phyloP scores from a whole-genome alignment of 2,329 filamentous ascomycete genomes.

The Fusarium stilboides region DNA sequence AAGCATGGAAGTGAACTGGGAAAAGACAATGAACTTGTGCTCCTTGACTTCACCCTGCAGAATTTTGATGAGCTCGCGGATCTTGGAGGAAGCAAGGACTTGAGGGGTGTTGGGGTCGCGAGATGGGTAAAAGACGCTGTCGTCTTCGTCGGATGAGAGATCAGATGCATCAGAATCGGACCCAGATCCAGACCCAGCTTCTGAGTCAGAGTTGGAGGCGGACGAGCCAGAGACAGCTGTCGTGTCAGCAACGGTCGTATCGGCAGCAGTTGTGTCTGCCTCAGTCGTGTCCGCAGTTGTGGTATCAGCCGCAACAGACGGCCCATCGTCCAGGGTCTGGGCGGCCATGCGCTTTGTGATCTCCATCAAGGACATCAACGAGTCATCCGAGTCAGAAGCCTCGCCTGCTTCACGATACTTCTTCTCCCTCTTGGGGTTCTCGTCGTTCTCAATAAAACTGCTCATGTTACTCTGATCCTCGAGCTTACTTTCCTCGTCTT shows the following conservation, averaged over 20 bases:
- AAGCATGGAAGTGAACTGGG: slow-evolving; percentile 98
- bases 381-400: slow-evolving; percentile 52
- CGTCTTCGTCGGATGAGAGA: slow-evolving; percentile 56
- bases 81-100: slow-evolving; percentile 87
- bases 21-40: slow-evolving; percentile 99
- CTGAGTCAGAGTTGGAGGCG: slow-evolving; percentile 29
- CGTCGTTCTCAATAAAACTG: slow-evolving; percentile 71
- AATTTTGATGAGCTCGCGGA: slow-evolving; percentile 86
- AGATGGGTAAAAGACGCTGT: slow-evolving; percentile 50
- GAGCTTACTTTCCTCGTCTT: slow-evolving; percentile 67
- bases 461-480: slow-evolving; percentile 68
- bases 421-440: slow-evolving; percentile 52
- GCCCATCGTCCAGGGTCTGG: slow-evolving; percentile 55
- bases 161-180: slow-evolving; percentile 46
- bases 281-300: slow-evolving; percentile 25
- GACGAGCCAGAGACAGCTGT: slow-evolving; percentile 35
- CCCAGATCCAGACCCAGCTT: slow-evolving; percentile 44
- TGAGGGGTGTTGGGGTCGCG: slow-evolving; percentile 52
- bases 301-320: slow-evolving; percentile 33
- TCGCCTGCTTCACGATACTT: slow-evolving; percentile 48
- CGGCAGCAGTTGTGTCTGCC: slow-evolving; percentile 31
- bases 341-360: slow-evolving; percentile 57
- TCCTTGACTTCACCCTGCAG: slow-evolving; percentile 82
- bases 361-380: slow-evolving; percentile 55
- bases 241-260: slow-evolving; percentile 33